These are phyloP conservation scores for Plasmodium yoelii DNA, from an alignment of 169 alveolate species.

Conservation along the genomic window DNA sequence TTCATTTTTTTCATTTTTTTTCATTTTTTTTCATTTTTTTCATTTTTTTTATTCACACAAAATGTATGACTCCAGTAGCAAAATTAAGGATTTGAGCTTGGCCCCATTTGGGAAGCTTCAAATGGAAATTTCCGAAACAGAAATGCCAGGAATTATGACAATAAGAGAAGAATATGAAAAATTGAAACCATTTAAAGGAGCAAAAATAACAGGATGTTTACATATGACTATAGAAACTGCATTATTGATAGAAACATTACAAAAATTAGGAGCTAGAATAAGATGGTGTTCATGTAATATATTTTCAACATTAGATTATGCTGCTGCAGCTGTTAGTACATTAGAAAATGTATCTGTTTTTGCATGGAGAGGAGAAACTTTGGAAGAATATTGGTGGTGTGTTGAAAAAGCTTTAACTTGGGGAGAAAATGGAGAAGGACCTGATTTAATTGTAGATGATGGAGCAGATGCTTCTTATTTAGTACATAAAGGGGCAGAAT, in stretches of 20 bases:
- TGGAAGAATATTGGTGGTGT: slow-evolving; percentile 98
- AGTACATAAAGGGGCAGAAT: slow-evolving; percentile 93
- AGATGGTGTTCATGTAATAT: slow-evolving; percentile 99
- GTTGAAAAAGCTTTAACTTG: slow-evolving; percentile 94
- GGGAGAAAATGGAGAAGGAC: slow-evolving; percentile 95
- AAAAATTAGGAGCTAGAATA: slow-evolving; percentile 95
- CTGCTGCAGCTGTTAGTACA: slow-evolving; percentile 96
- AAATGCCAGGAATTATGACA: slow-evolving; percentile 98
- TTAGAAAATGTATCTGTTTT: slow-evolving; percentile 93
- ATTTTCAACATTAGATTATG: slow-evolving; percentile 98
- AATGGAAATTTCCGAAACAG: slow-evolving; percentile 94
- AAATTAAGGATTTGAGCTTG: slow-evolving; percentile 90
- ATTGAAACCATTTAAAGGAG: slow-evolving; percentile 94
- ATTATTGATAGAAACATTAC: slow-evolving; percentile 91
- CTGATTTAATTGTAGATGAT: slow-evolving; percentile 97
- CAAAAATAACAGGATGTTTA: slow-evolving; percentile 96
- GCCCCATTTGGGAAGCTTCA: slow-evolving; percentile 96
- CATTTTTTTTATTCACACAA: not conserved
- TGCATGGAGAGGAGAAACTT: slow-evolving; percentile 97
- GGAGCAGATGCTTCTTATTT: slow-evolving; percentile 98
- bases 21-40: too few species aligned
- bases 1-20: too few species aligned
- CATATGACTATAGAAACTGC: slow-evolving; percentile 96
- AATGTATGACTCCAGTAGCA: slow-evolving; percentile 63
- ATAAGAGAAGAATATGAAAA: slow-evolving; percentile 92